phyloP scores from a whole-genome alignment of 805 yeast species.

The Monosporozyma yasuniensis region DNA sequence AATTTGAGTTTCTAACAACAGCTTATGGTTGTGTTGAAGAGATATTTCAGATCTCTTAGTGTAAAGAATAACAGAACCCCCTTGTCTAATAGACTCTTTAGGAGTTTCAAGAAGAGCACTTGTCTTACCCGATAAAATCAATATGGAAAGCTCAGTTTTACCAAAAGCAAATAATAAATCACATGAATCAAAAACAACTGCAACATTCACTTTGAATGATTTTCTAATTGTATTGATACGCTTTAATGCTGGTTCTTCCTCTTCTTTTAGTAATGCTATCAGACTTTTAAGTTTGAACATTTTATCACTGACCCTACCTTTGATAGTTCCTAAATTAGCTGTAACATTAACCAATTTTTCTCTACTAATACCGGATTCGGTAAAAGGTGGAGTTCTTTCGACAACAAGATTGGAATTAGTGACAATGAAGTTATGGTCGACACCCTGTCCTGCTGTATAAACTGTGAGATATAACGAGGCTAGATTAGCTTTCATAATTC shows the following conservation, averaged over 20 bases:
- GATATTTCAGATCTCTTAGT: slow-evolving; percentile 16
- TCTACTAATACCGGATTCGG: slow-evolving; percentile 6
- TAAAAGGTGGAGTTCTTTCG: slow-evolving; percentile 13
- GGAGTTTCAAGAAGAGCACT: slow-evolving; percentile 10
- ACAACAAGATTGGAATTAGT: slow-evolving; percentile 15
- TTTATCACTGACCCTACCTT: slow-evolving; percentile 21
- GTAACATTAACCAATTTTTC: slow-evolving; percentile 18
- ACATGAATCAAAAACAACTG: slow-evolving; percentile 15
- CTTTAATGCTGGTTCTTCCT: slow-evolving; percentile 1
- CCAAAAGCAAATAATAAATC: slow-evolving; percentile 15
- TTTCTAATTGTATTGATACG: slow-evolving; percentile 1
- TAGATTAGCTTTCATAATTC: slow-evolving; percentile 11
- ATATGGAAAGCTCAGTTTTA: slow-evolving; percentile 10
- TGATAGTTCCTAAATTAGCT: slow-evolving; percentile 17
- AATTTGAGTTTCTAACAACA: slow-evolving; percentile 16
- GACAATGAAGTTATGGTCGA: slow-evolving; percentile 20
- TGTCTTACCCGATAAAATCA: slow-evolving; percentile 12
- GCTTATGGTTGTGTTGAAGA: slow-evolving; percentile 12
- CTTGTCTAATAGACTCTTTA: slow-evolving; percentile 15
- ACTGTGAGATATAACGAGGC: slow-evolving; percentile 21
- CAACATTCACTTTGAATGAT: slow-evolving; percentile 13
- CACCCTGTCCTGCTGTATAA: slow-evolving; percentile 17
- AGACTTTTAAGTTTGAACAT: slow-evolving; percentile 11
- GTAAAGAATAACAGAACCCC: slow-evolving; percentile 18
- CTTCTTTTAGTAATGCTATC: slow-evolving; percentile 2